Base-by-base conservation (phyloP, 495 filamentous ascomycete genomes). In the Talaromyces liani region DNA sequence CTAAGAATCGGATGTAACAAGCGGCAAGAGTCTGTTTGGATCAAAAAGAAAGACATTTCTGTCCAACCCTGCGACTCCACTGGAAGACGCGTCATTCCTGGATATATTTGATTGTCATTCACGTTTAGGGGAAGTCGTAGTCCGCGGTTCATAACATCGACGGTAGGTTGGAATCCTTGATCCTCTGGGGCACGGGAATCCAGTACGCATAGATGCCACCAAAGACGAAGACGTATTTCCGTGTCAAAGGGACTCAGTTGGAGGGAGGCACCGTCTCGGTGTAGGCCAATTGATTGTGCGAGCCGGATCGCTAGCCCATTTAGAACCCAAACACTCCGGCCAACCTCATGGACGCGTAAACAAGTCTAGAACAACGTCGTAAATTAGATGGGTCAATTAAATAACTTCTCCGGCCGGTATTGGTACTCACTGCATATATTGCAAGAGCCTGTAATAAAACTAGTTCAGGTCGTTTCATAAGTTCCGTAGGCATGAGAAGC, bases 41-140 rank as follows among this genome's bases (percentile, higher is more conserved):
- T 85, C 12, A 93, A 74, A 61, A 84, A 86, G 68, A 93, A 92
- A 3, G 88, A 87, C 85, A 91, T 88, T 63, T 92, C 89, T 8
- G 89, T 92, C 9, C 81, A 79, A 6, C 83, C 86, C 16, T 70
- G 68, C n/a, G 86, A 79, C 31, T 85, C 77, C 16, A 72, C 66
- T 0, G 90, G 87, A 16, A 85, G 73, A 10, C 81, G 75, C 3
- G 75, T 83, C 76, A 81, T 87, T 0, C 80, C 75, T 5, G 86
- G 85, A 58, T 73, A 76, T 29, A 93, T 78, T 63, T 93, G 91
- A 24, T 70, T 66, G 63, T 93, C 91, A 71, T 92, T 85, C 65
- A 93, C 81, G 65, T 91, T 93, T n/a, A 86, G 72, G 1, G 87
- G 87, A 54, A 83, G 73, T 55, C 81, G 73, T 3, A 85, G 91